Base-by-base conservation (phyloP, 192 early-diverging fungal genomes). In the Coemansia sp. region DNA sequence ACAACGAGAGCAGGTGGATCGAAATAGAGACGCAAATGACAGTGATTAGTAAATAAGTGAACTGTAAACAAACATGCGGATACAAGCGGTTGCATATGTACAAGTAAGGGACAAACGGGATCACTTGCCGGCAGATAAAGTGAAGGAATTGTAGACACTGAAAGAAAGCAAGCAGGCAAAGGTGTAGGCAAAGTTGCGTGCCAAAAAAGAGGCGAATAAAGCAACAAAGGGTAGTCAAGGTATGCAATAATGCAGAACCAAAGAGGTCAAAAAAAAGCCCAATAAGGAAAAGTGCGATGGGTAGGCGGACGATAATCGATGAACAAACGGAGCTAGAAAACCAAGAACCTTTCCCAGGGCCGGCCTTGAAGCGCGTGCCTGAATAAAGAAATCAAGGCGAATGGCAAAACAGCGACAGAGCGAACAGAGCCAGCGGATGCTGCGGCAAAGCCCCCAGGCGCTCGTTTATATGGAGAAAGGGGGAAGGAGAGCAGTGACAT, bases 341-440 rank as follows among this genome's bases (percentile, higher is more conserved):
- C 55, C 55, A 33, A 38, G 37, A 7, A 35, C 55, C 32, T 58
- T 58, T 14, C 55, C 55, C 55, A 16, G 30, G 16, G 16, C 55
- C 55, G 6, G 32, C 55, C 55, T 35, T 35, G 4, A 14, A 14
- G 16, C 35, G 52, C 50, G 26, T 13, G 55, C 55, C 55, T 58
- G 55, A 58, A 58, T 35, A 58, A 58, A 58, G 55, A 58, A 58
- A 58, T 33, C 55, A 58, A 35, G 55, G 55, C 32, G 55, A 33
- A 58, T 58, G 59, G 59, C 59, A 40, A 61, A 21, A 4, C 59
- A 61, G 59, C 59, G 32, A 11, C 53, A 60, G 17, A 38, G 14
- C 55, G 3, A 4, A 30, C 28, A 58, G 16, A 28, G 58, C 58
- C 33, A 60, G 35, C 23, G 52, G 3, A 16, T 30, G 6, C 52